Percentiles rank a stretch among this genome's conserved stretches.
Conservation (phyloP, 495 filamentous ascomycete species). For the Aspergillus haitiensis region DNA sequence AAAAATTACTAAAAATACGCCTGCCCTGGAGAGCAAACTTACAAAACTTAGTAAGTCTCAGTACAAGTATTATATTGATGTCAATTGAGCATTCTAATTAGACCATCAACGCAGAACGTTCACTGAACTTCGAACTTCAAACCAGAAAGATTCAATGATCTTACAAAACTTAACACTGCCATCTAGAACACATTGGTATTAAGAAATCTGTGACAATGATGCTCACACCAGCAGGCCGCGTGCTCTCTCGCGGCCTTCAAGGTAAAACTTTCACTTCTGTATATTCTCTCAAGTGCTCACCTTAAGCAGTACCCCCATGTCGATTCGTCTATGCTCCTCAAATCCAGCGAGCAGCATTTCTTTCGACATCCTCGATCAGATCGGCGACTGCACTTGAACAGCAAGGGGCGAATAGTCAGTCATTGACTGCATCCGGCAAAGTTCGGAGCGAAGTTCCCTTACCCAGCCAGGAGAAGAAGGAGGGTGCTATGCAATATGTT, state of each 20-base stretch:
- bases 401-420: constrained; percentile 42
- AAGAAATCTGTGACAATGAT: constrained; percentile 19
- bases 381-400: constrained; percentile 45
- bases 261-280: constrained; percentile 24
- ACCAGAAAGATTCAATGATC: not conserved
- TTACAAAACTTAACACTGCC: not conserved
- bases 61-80: not conserved
- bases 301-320: constrained; percentile 31
- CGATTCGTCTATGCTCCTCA: constrained; percentile 28
- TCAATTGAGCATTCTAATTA: not conserved
- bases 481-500: constrained; percentile 95
- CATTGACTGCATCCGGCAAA: constrained; percentile 52
- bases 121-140: no score
- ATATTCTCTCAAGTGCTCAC: constrained; percentile 19
- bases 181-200: not conserved
- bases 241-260: constrained; percentile 34
- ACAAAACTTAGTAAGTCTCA: not conserved
- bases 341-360: constrained; percentile 33
- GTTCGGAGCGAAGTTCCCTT: constrained; percentile 75
- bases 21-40: not conserved
- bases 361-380: constrained; percentile 46
- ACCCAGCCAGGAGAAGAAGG: constrained; percentile 87
- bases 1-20: not conserved
- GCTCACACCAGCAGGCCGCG: constrained; percentile 35
- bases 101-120: not conserved